Evolutionary conservation across 208 protist genomes (phyloP).

Genomic region (Phytomonas sp.): DNA sequence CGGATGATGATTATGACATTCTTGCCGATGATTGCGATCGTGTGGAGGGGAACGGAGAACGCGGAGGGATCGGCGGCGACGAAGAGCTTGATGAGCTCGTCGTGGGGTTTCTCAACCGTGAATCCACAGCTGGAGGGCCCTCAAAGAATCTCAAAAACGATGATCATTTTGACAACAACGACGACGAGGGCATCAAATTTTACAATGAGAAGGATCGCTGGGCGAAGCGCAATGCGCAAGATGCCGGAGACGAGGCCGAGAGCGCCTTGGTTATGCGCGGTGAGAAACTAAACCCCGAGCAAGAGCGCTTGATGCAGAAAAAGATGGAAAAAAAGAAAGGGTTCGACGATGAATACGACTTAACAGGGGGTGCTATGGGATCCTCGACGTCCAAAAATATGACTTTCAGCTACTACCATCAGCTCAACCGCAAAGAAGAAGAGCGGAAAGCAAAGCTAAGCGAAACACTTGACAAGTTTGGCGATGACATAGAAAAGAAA

Average conservation of each 20-base stretch:
- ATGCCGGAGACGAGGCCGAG: conserved; percentile 19
- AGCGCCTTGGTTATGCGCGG: conserved; percentile 33
- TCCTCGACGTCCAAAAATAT: conserved; percentile 41
- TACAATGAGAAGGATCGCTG: conserved; percentile 23
- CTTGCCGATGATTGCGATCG: conserved; percentile 37
- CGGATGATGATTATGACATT: conserved; percentile 54
- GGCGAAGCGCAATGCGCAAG: conserved; percentile 13
- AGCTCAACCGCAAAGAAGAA: conserved; percentile 71
- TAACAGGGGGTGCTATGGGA: conserved; percentile 23
- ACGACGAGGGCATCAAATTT: conserved; percentile 47
- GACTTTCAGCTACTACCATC: conserved; percentile 73
- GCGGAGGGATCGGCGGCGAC: conserved; percentile 15
- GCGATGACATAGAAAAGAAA: conserved; percentile 78
- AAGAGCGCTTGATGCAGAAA: conserved; percentile 73
- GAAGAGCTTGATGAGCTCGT: conserved; percentile 40
- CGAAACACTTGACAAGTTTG: conserved; percentile 65
- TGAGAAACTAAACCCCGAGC: conserved; percentile 53
- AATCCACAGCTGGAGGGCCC: conserved; percentile 10
- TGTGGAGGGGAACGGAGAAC: conserved; percentile 17
- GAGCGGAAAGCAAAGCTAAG: conserved; percentile 78
- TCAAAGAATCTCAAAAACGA: neutral
- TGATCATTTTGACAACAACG: neutral
- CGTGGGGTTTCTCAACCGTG: conserved; percentile 29
- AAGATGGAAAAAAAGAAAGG: conserved; percentile 88
- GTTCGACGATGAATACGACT: conserved; percentile 81